phyloP scores from a whole-genome alignment of 1,284 basidiomycete species.

The Pholiota adiposa region DNA sequence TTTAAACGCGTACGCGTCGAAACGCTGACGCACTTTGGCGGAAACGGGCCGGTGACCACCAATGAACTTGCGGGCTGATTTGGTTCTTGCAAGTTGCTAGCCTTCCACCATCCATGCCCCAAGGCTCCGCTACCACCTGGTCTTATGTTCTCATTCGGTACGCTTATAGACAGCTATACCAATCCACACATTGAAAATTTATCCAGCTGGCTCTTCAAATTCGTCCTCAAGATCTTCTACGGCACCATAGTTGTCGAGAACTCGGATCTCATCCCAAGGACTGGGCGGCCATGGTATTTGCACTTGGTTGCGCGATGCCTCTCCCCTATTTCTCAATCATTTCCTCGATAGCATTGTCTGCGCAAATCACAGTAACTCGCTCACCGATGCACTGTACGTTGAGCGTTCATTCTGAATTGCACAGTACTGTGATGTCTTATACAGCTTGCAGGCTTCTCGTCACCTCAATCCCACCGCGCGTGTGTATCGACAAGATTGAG shows the following conservation, averaged over 20 bases:
- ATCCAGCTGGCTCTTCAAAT: constrained; percentile 67
- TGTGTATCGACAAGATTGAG: constrained; percentile 31
- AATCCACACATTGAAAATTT: not conserved
- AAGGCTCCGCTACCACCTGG: constrained; percentile 63
- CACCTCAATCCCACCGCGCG: constrained; percentile 70
- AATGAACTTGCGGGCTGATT: not conserved
- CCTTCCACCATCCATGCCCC: constrained; percentile 33
- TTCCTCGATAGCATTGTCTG: constrained; percentile 52
- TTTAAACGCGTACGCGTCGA: constrained; percentile 1
- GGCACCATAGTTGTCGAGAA: constrained; percentile 88
- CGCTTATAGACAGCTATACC: constrained; percentile 5
- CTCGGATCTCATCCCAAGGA: constrained; percentile 66
- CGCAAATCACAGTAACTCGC: constrained; percentile 83
- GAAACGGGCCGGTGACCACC: not conserved
- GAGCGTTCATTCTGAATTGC: not conserved
- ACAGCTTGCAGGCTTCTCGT: constrained; percentile 59
- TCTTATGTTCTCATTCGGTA: constrained; percentile 71
- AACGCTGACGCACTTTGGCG: not conserved
- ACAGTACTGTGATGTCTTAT: constrained; percentile 1
- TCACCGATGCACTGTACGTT: constrained; percentile 82
- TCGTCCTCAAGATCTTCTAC: constrained; percentile 87
- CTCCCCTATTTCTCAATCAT: constrained; percentile 1
- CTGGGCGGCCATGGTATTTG: constrained; percentile 73
- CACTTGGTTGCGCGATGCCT: constrained; percentile 2
- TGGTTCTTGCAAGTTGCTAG: not conserved